A percentile compares a stretch with the other conserved stretches of the same genome.
Conservation (phyloP, 225 moss, liverwort and hornwort genomes). For the Physcomitrellopsis africana region DNA sequence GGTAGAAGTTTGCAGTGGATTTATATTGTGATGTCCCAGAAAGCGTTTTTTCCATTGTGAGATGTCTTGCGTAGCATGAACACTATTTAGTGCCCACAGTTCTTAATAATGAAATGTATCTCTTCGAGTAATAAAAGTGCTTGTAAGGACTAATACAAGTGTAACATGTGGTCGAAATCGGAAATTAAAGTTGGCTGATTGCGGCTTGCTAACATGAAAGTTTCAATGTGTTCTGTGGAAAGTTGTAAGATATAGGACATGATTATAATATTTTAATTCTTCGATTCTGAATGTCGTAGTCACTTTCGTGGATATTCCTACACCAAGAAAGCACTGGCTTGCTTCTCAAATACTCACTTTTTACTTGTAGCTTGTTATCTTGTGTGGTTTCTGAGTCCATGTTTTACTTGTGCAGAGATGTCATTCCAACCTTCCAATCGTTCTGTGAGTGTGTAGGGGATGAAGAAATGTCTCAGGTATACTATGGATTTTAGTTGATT, state of each 20-base stretch:
- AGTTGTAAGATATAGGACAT: background rate
- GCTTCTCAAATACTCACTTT: slow-evolving; percentile 7
- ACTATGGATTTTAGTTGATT: background rate
- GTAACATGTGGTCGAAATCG: background rate
- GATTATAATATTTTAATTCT: background rate
- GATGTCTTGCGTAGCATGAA: background rate
- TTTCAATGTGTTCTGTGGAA: background rate
- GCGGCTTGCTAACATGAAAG: slow-evolving; percentile 2
- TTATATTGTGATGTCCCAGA: slow-evolving; percentile 16
- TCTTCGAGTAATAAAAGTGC: slow-evolving; percentile 1
- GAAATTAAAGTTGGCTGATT: slow-evolving; percentile 9
- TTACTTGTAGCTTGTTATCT: slow-evolving; percentile 14
- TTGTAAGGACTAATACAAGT: background rate
- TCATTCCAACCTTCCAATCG: slow-evolving; percentile 81
- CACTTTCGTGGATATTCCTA: slow-evolving; percentile 16
- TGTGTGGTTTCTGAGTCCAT: slow-evolving; percentile 28
- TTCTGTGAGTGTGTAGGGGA: slow-evolving; percentile 96
- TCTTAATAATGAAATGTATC: background rate
- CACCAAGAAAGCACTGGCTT: slow-evolving; percentile 10
- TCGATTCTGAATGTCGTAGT: background rate
- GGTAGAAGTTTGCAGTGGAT: slow-evolving; percentile 45
- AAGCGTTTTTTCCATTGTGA: slow-evolving; percentile 3
- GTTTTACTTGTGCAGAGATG: slow-evolving; percentile 66
- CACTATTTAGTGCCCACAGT: background rate
- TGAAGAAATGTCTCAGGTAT: slow-evolving; percentile 95